phyloP scores from a whole-genome alignment of 768 basidiomycete genomes.

The Pholiota microspora region DNA sequence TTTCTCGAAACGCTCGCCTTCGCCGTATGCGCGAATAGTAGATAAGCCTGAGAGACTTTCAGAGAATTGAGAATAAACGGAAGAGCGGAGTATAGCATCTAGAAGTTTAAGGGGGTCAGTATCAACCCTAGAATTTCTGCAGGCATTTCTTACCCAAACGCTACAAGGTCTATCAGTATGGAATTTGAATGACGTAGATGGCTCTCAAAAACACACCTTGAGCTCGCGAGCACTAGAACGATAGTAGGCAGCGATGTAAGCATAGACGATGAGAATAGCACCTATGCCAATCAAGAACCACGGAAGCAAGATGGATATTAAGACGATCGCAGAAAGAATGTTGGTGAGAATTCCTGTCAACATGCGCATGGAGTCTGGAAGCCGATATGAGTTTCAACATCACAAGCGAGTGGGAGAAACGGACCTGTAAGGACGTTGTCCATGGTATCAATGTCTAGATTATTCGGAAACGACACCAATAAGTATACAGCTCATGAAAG shows the following conservation, averaged over 20 bases:
- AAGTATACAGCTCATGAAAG: not conserved
- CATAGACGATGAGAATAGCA: constrained; percentile 58
- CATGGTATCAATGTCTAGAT: constrained; percentile 68
- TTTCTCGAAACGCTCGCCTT: constrained; percentile 65
- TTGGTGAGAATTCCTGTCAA: constrained; percentile 57
- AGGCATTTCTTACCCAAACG: constrained; percentile 53
- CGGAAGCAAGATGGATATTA: constrained; percentile 75
- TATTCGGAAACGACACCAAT: no score
- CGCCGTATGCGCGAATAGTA: constrained; percentile 88
- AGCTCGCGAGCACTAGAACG: constrained; percentile 83
- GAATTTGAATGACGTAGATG: not conserved
- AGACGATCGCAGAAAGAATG: constrained; percentile 73
- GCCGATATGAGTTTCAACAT: not conserved
- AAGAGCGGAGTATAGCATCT: constrained; percentile 85
- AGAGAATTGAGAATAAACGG: constrained; percentile 89
- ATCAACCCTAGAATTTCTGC: not conserved
- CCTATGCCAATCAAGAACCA: constrained; percentile 82
- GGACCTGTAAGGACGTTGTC: constrained; percentile 68
- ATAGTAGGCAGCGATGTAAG: constrained; percentile 78
- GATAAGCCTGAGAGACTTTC: constrained; percentile 85
- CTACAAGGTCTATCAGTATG: constrained; percentile 11
- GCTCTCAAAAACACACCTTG: constrained; percentile 30
- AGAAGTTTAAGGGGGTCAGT: not conserved
- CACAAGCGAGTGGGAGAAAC: constrained; percentile 1
- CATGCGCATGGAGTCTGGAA: constrained; percentile 71